Evolutionary conservation across 2,329 filamentous ascomycete species (phyloP).

Genomic region (Ustulina deusta): DNA sequence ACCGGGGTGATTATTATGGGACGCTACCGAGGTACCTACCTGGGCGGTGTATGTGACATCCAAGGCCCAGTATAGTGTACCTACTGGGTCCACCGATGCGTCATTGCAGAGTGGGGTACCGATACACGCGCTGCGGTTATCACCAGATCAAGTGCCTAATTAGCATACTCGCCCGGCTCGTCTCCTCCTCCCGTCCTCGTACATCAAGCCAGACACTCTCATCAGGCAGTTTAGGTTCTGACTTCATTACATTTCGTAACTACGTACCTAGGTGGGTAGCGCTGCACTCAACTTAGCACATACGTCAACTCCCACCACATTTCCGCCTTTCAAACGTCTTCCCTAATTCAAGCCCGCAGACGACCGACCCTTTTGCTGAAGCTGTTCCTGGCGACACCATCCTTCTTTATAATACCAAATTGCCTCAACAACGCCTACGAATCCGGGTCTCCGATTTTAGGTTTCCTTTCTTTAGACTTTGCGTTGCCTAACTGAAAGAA

Average conservation of each 20-base stretch:
- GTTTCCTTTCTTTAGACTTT: background rate
- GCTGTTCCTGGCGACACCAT: background rate
- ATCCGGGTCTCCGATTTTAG: slow-evolving; percentile 11
- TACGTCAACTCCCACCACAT: slow-evolving; percentile 3
- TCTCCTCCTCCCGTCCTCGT: slow-evolving; percentile 14
- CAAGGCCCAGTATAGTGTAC: too few relatives aligned
- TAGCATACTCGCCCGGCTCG: slow-evolving; percentile 2
- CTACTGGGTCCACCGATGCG: slow-evolving; percentile 28
- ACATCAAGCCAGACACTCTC: slow-evolving; percentile 7
- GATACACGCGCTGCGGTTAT: too few relatives aligned
- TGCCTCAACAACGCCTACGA: background rate
- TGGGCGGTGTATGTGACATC: too few relatives aligned
- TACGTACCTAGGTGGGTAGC: too few relatives aligned
- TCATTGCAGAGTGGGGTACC: slow-evolving; percentile 26
- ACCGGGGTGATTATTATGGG: slow-evolving; percentile 47
- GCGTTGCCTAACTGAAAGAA: slow-evolving; percentile 15
- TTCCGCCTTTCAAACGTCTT: background rate
- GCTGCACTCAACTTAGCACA: slow-evolving; percentile 5
- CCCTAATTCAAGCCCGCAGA: background rate
- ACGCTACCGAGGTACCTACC: slow-evolving; percentile 1
- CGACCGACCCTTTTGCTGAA: background rate
- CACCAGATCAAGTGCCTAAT: background rate
- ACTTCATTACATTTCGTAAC: slow-evolving; percentile 6
- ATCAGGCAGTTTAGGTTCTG: slow-evolving; percentile 19
- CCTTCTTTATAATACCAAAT: slow-evolving; percentile 5